Base-by-base conservation (phyloP, 2,329 filamentous ascomycete species). In the Colletotrichum incanum region DNA sequence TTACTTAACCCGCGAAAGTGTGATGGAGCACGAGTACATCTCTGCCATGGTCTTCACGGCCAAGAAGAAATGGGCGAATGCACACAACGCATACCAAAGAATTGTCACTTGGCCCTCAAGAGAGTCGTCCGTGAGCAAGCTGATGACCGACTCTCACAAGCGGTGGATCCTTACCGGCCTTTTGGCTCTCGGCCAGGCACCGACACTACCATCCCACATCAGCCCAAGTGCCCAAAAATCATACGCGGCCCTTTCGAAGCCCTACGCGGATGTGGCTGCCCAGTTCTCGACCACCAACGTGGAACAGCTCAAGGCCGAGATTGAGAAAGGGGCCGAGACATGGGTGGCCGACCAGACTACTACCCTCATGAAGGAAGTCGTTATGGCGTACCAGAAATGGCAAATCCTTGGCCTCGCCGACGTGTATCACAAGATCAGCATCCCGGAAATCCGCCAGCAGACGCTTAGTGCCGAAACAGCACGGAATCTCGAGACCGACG, bases 81-180 rank as follows among this genome's bases (percentile, higher is more conserved):
- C 93, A 0, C 82, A 87, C 20, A 86, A 86, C 47, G 90, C 91
- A 39, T 86, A 95, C 34, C 89, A 91, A 75, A 86, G 89, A 71
- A 88, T 90, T 54, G 85, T 97, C 45, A 89, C 91, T 3, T 91
- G 92, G 69, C 94, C 95, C 0, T 85, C 87, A 0, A 86, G 85
- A 63, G 91, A 91, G 26, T 84, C 86, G 41, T 87, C 90, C 45
- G 86, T 90, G 16, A 96, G 92, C 80, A 92, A 91, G 79, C 87
- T 97, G 62, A 96, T 96, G 93, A 86, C 93, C 5, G 94, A 98
- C 75, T 94, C 94, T 7, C 96, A 97, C 85, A 97, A 96, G 83
- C 97, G 96, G 82, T 98, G 94, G 93, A 80, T 97, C 11, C 84
- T 99, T 20, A 88, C 95, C 12, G 90, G 91, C 65, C 86, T 98